Evolutionary conservation across 495 filamentous ascomycete species (phyloP), one percentile per base, ranked within the genome.

Genomic region (Penicillium verhagenii): DNA sequence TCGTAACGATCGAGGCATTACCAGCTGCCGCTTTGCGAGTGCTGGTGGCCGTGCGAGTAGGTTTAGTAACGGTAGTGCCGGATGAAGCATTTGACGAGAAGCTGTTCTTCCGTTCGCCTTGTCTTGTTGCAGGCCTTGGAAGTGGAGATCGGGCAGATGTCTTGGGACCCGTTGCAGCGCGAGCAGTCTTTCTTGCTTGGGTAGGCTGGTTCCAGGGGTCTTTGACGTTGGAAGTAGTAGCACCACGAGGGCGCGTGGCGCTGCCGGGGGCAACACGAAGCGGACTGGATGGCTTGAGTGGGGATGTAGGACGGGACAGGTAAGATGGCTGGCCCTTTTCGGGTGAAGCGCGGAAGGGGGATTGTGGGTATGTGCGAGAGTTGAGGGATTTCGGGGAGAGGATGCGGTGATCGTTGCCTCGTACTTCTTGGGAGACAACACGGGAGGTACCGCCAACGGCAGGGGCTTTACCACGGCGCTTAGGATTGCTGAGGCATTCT

Each of bases 351-450:
- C 70, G 70, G 59, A 82, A 71, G 7, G 83, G 83, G 4, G 84
- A 86, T 48, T 79, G 76, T 3, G 82, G 86, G 44, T 84, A 75
- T 14, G 86, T 80, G 24, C 88, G 81, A 2, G 88, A 89, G 65
- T 96, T 94, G 23, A 84, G 83, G 0, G 90, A 91, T 60, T 90
- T 87, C 11, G 91, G 90, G 0, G 91, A 94, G 11, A 94, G 80
- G 21, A 93, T 82, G 42, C 76, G 69, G 73, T 84, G 65, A 46
- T 82, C 76, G 19, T 69, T 67, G 16, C 67, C 70, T 57, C 72
- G 64, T 20, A 75, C 63, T 51, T 74, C 73, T 61, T 80, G 78
- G 1, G 80, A 82, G 1, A 75, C 76, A 8, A 80, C 73, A 40
- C 79, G 76, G 1, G 81, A 78, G 52, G 74, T 63, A 26, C 72